Evolutionary conservation across 2,329 filamentous ascomycete species (phyloP).

Genomic region (Stemphylium vesicarium): DNA sequence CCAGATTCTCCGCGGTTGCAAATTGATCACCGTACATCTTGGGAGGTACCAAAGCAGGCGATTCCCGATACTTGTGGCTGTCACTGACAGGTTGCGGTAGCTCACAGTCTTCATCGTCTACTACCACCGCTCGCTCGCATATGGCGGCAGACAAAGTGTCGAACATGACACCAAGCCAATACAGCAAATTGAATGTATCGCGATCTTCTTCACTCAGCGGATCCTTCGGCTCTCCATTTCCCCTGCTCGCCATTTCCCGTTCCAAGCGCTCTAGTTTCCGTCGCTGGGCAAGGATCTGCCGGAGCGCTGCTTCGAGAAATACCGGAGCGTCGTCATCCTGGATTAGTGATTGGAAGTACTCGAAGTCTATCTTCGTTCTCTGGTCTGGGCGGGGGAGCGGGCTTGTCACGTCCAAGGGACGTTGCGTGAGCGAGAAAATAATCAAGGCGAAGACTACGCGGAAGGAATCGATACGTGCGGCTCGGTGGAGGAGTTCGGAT

Average conservation of each 20-base stretch:
- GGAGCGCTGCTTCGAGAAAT: slow-evolving; percentile 10
- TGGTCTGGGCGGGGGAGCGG: neutral
- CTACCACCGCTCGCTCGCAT: slow-evolving; percentile 54
- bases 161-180: slow-evolving; percentile 66
- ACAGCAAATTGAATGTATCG: slow-evolving; percentile 60
- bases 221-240: slow-evolving; percentile 17
- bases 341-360: slow-evolving; percentile 6
- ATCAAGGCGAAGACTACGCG: slow-evolving; percentile 53
- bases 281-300: slow-evolving; percentile 14
- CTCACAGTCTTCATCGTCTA: slow-evolving; percentile 56
- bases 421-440: slow-evolving; percentile 53
- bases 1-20: no score
- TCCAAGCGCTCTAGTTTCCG: slow-evolving; percentile 8
- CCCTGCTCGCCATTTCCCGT: slow-evolving; percentile 15
- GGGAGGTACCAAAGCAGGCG: neutral
- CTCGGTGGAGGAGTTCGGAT: slow-evolving; percentile 44
- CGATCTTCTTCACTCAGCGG: slow-evolving; percentile 43
- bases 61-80: neutral
- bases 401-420: slow-evolving; percentile 36
- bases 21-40: slow-evolving; percentile 16
- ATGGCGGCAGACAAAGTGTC: slow-evolving; percentile 64
- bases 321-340: slow-evolving; percentile 12
- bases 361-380: neutral
- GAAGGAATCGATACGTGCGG: slow-evolving; percentile 50
- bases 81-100: slow-evolving; percentile 25